A percentile compares a stretch with the other conserved stretches of the same genome.
phyloP scores from a whole-genome alignment of 768 basidiomycete species.

The Russula sp. region DNA sequence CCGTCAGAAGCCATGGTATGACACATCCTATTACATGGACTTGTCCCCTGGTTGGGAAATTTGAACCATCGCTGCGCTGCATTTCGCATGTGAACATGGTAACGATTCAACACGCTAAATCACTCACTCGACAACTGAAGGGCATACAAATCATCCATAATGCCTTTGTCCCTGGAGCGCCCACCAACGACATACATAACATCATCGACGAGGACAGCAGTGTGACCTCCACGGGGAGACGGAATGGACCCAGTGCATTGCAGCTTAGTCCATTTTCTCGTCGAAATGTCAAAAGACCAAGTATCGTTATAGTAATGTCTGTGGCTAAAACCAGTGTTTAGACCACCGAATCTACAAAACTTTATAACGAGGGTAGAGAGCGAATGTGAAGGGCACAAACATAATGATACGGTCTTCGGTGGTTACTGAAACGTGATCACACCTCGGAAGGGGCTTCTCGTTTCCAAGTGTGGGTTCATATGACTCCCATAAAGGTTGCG shows the following conservation, averaged over 20 bases:
- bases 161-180: no score
- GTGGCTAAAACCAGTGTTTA: slow-evolving; percentile 95
- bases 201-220: slow-evolving; percentile 95
- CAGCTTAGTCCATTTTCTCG: slow-evolving; percentile 72
- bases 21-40: no score
- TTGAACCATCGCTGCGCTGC: no score
- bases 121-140: no score
- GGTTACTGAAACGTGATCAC: slow-evolving; percentile 82
- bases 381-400: slow-evolving; percentile 19
- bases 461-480: slow-evolving; percentile 56
- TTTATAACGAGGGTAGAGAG: slow-evolving; percentile 6
- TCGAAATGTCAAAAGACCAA: slow-evolving; percentile 75
- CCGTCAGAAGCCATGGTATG: no score
- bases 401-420: slow-evolving; percentile 50
- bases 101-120: no score
- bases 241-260: slow-evolving; percentile 97
- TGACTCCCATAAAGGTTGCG: slow-evolving; percentile 54
- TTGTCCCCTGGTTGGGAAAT: no score
- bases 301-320: slow-evolving; percentile 97
- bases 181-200: slow-evolving; percentile 94
- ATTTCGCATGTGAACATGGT: no score
- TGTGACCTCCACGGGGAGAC: slow-evolving; percentile 89
- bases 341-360: slow-evolving; percentile 76
- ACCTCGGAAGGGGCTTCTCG: slow-evolving; percentile 73
- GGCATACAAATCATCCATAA: no score